These are phyloP conservation scores for Sporothrix pseudoabietina DNA, from an alignment of 2,329 filamentous ascomycete species.

Conservation along the genomic window DNA sequence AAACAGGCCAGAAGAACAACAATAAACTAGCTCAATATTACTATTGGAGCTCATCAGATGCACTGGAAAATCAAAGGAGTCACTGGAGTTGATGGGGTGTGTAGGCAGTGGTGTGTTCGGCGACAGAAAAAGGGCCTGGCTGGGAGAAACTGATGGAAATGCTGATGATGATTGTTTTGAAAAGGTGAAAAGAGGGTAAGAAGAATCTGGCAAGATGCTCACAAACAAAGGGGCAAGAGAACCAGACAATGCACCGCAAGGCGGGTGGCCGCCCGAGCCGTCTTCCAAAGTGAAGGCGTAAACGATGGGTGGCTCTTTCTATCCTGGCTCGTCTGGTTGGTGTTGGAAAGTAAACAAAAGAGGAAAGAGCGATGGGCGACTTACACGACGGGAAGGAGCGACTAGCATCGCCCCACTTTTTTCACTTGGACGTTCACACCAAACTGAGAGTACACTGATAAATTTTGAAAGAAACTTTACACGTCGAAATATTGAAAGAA, in stretches of 20 bases:
- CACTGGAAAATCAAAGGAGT: neutral
- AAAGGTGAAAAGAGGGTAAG: neutral
- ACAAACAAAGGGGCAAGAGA: neutral
- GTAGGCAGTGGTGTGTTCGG: neutral
- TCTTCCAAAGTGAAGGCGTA: neutral
- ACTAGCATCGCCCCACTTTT: neutral
- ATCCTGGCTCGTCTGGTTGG: neutral
- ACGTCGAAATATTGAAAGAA: neutral
- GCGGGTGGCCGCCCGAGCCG: neutral
- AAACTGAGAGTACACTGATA: neutral
- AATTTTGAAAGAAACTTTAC: neutral
- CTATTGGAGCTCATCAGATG: neutral
- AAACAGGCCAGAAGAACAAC: neutral
- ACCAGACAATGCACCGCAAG: neutral
- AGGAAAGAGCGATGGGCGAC: conserved; percentile 11
- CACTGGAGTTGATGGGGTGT: neutral
- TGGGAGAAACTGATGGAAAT: neutral
- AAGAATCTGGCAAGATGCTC: neutral
- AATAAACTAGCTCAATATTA: neutral
- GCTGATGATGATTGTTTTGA: neutral
- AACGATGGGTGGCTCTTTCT: conserved; percentile 11
- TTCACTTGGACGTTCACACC: neutral
- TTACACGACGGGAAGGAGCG: conserved; percentile 17
- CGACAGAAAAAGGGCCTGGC: neutral
- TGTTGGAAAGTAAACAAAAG: conserved; percentile 8